A percentile compares a stretch with the other conserved stretches of the same genome.
phyloP scores from a whole-genome alignment of 768 basidiomycete genomes.

The Krasilnikovozyma curviuscula region DNA sequence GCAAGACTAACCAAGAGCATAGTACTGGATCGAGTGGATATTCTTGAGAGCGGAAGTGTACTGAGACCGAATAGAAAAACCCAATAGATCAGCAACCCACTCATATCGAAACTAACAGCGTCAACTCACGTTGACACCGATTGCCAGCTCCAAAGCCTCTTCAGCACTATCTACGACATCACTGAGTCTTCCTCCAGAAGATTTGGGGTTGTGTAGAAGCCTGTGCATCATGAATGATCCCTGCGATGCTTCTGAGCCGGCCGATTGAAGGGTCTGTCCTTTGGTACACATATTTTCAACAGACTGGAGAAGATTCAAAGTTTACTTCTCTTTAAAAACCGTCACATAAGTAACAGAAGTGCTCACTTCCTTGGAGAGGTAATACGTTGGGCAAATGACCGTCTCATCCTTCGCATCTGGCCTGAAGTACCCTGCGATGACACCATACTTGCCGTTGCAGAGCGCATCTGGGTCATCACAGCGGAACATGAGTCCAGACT shows the following conservation, averaged over 20 bases:
- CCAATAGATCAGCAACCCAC: no score
- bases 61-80: no score
- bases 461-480: conserved; percentile 10
- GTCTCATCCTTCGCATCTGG: background rate
- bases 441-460: conserved; percentile 13
- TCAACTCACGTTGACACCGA: conserved; percentile 11
- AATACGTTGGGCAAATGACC: conserved; percentile 14
- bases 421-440: conserved; percentile 12
- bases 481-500: conserved; percentile 11
- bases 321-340: no score
- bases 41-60: conserved; percentile 5
- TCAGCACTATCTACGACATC: conserved; percentile 14
- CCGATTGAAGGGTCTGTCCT: conserved; percentile 6
- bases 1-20: no score
- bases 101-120: background rate
- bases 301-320: no score
- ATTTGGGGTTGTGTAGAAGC: conserved; percentile 12
- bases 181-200: conserved; percentile 5
- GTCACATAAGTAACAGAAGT: no score
- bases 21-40: conserved; percentile 15
- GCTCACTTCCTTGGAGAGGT: conserved; percentile 9
- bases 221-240: conserved; percentile 14
- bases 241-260: conserved; percentile 15
- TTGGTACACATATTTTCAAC: conserved; percentile 10
- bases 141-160: conserved; percentile 13